Conservation (phyloP, 2,329 filamentous ascomycete genomes). For the Lasiodiplodia gonubiensis region DNA sequence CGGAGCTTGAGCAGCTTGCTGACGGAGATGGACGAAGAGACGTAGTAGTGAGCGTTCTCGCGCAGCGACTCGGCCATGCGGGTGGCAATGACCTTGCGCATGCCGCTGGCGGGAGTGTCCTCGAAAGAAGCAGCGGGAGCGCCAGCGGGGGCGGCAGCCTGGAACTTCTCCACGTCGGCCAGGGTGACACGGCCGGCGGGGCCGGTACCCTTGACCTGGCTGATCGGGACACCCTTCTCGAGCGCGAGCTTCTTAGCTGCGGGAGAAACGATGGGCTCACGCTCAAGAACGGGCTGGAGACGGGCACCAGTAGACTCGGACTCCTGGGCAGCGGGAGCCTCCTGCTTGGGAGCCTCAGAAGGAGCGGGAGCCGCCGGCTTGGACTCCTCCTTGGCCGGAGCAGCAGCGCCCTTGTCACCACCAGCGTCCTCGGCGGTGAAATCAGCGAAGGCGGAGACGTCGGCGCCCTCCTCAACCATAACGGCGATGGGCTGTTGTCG, state of each 20-base stretch:
- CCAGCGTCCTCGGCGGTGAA: constrained; percentile 92
- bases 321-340: constrained; percentile 67
- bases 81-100: constrained; percentile 97
- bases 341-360: constrained; percentile 48
- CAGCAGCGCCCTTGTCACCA: constrained; percentile 72
- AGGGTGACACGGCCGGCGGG: constrained; percentile 86
- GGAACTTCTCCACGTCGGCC: constrained; percentile 89
- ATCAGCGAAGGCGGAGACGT: constrained; percentile 84
- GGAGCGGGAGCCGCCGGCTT: constrained; percentile 66
- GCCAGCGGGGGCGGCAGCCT: constrained; percentile 57
- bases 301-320: constrained; percentile 75
- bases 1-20: constrained; percentile 96
- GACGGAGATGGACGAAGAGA: constrained; percentile 88
- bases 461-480: constrained; percentile 87
- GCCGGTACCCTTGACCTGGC: constrained; percentile 83
- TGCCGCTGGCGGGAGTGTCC: constrained; percentile 83
- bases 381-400: constrained; percentile 68
- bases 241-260: constrained; percentile 81
- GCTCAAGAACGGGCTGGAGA: constrained; percentile 83
- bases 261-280: constrained; percentile 74
- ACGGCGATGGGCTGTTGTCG: constrained; percentile 84
- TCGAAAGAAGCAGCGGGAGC: constrained; percentile 70
- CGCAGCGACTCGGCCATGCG: constrained; percentile 87
- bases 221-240: constrained; percentile 80
- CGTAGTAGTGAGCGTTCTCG: constrained; percentile 98